A percentile compares a stretch with the other conserved stretches of the same genome.
Evolutionary conservation across 2,329 filamentous ascomycete species (phyloP).

Genomic region (Leptographium wingfieldii): DNA sequence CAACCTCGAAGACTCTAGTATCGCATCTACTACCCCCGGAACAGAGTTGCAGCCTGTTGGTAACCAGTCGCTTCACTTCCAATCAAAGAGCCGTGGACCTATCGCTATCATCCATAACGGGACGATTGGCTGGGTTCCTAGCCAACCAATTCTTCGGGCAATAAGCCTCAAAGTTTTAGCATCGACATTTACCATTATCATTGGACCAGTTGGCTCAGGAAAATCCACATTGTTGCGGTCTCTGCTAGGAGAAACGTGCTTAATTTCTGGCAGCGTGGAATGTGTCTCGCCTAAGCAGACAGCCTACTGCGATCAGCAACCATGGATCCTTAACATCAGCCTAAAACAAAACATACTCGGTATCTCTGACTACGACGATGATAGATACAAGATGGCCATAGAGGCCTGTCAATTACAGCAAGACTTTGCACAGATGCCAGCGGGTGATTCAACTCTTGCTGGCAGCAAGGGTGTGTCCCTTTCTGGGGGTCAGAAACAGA

Average conservation of each 20-base stretch:
- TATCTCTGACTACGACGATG: slow-evolving; percentile 13
- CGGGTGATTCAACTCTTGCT: slow-evolving; percentile 13
- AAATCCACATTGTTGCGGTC: slow-evolving; percentile 27
- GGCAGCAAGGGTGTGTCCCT: slow-evolving; percentile 16
- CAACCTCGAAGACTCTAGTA: background rate
- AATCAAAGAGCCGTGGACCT: background rate
- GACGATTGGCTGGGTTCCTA: slow-evolving; percentile 2
- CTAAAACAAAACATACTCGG: slow-evolving; percentile 26
- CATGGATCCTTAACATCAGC: slow-evolving; percentile 29
- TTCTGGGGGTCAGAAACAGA: slow-evolving; percentile 17
- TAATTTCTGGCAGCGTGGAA: slow-evolving; percentile 15
- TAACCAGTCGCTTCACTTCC: background rate
- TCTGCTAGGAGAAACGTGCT: slow-evolving; percentile 22
- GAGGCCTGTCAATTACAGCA: slow-evolving; percentile 15
- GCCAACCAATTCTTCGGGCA: slow-evolving; percentile 13
- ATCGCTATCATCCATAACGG: background rate
- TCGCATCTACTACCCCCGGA: background rate
- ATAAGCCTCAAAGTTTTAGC: slow-evolving; percentile 14
- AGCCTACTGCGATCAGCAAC: slow-evolving; percentile 29
- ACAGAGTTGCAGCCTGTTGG: background rate
- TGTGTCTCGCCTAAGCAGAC: slow-evolving; percentile 14
- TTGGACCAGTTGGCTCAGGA: slow-evolving; percentile 29
- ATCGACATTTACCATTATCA: slow-evolving; percentile 21
- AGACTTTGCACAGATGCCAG: slow-evolving; percentile 15
- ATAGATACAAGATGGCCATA: slow-evolving; percentile 17